Evolutionary conservation across 2,329 filamentous ascomycete genomes (phyloP), one percentile per base, ranked within the genome.

Genomic region (Arthrobotrys sinensis): DNA sequence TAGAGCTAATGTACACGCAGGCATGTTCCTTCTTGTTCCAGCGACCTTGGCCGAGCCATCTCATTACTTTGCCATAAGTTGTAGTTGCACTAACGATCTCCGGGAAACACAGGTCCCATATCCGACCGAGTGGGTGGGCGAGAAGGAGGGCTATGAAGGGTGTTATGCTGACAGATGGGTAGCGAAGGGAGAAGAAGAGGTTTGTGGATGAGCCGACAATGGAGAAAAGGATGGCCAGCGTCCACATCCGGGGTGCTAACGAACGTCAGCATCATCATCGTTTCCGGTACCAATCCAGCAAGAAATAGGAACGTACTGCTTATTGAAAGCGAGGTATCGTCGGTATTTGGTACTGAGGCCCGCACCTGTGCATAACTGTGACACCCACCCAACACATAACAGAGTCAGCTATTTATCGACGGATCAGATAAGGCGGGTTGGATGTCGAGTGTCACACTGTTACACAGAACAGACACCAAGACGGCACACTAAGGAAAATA

Each of bases 1-100:
- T 96, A 85, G 92, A 95, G 86, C 91, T 93, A 81, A 96, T 93
- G 81, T 96, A 96, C 64, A 96, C 92, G 83, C 93, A 96, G 48
- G 91, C 92, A 84, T 96, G 93, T 83, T 96, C 93, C 83, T 96
- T 96, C 83, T 94, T 91, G 82, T 96, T 96, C 93, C 93, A 96
- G 40, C 86, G 87, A 2, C 93, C 93, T 84, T 95, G 93, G 0
- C 90, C 90, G 32, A 95, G 86, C 92, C 93, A 96, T 40, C 92
- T 86, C 55, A 92, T 89, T 73, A 91, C 83, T 3, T 87, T 86
- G 36, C 83, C 83, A 24, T 62, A 73, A 43, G 80, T 82, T 80
- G 79, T 79, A 6, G 79, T 79, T 5, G 60, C 63, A 34, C 68
- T 63, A 8, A 62, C 55, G 64, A 68, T 46, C 67, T 82, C 86